Percentiles rank a stretch among this genome's conserved stretches.
phyloP scores from a whole-genome alignment of 768 basidiomycete species.

The Chalciporus sphaerocephalus region DNA sequence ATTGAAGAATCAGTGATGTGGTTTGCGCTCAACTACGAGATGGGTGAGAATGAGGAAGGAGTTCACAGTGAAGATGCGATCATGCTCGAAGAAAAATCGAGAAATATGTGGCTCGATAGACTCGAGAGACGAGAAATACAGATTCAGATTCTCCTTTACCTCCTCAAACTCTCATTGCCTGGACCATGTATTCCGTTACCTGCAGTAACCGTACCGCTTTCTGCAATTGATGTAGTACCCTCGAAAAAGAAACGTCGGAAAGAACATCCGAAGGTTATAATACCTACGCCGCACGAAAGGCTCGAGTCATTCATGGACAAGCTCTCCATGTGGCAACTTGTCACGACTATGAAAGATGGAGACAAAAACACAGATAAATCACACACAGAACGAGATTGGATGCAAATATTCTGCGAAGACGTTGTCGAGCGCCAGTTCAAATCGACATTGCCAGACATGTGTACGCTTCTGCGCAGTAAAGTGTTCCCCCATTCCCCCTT shows the following conservation, averaged over 20 bases:
- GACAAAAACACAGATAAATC: conserved; percentile 6
- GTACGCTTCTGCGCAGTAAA: conserved; percentile 57
- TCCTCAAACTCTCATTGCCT: conserved; percentile 61
- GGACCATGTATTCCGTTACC: conserved; percentile 34
- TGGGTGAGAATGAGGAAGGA: conserved; percentile 31
- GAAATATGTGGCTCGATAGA: conserved; percentile 52
- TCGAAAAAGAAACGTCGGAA: conserved; percentile 31
- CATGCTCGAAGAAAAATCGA: conserved; percentile 50
- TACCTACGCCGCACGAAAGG: conserved; percentile 41
- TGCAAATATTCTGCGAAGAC: conserved; percentile 65
- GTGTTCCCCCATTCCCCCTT: conserved; percentile 64
- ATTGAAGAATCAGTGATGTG: conserved; percentile 75
- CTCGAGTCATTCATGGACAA: conserved; percentile 77
- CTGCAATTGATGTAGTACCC: conserved; percentile 23
- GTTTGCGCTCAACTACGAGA: conserved; percentile 63
- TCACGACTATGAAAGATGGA: conserved; percentile 37
- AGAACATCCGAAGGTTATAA: conserved; percentile 17
- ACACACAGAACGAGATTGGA: conserved; percentile 58
- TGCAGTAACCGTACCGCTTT: conserved; percentile 23
- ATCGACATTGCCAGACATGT: conserved; percentile 46
- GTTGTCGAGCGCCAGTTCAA: conserved; percentile 67
- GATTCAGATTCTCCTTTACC: conserved; percentile 70
- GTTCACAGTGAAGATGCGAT: conserved; percentile 18
- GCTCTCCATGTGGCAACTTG: conserved; percentile 72
- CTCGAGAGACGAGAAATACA: conserved; percentile 73